A percentile compares a stretch with the other conserved stretches of the same genome.
These are phyloP conservation scores for Fusarium penzigii DNA, from an alignment of 2,329 filamentous ascomycete species.

Conservation along the genomic window DNA sequence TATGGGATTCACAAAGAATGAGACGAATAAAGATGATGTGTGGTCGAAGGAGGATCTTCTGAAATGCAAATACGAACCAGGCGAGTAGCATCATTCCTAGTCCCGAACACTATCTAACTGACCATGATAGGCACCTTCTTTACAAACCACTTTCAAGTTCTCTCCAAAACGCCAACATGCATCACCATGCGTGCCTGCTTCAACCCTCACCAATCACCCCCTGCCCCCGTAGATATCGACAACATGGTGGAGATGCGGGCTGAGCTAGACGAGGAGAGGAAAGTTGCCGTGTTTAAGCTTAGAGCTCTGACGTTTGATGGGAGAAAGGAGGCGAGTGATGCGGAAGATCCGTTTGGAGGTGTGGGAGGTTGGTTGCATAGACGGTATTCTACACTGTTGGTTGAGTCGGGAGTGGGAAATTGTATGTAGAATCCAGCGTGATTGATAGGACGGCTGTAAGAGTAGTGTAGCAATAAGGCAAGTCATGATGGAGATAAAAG, in stretches of 20 bases:
- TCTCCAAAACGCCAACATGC: constrained; percentile 13
- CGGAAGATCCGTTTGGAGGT: constrained; percentile 16
- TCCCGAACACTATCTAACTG: too few species aligned
- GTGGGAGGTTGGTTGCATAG: constrained; percentile 20
- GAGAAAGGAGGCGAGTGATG: constrained; percentile 8
- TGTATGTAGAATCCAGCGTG: constrained; percentile 1
- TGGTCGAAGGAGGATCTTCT: constrained; percentile 21
- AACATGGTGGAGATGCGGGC: constrained; percentile 17
- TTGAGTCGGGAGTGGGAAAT: constrained; percentile 23
- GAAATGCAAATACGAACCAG: constrained; percentile 18
- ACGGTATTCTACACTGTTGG: constrained; percentile 14
- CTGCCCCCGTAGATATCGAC: neutral
- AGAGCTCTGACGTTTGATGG: constrained; percentile 17
- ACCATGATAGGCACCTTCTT: constrained; percentile 14
- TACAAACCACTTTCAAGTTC: constrained; percentile 19
- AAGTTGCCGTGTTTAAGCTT: constrained; percentile 4
- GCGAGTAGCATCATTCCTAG: neutral
- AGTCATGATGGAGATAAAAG: too few species aligned
- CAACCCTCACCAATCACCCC: constrained; percentile 9
- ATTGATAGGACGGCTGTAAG: too few species aligned
- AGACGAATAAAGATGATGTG: constrained; percentile 8
- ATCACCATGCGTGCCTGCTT: constrained; percentile 19
- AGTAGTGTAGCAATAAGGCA: too few species aligned
- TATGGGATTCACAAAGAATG: constrained; percentile 10
- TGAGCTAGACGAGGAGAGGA: neutral